These are phyloP conservation scores for Podaxis pistillaris DNA, from an alignment of 768 basidiomycete genomes.

Conservation along the genomic window DNA sequence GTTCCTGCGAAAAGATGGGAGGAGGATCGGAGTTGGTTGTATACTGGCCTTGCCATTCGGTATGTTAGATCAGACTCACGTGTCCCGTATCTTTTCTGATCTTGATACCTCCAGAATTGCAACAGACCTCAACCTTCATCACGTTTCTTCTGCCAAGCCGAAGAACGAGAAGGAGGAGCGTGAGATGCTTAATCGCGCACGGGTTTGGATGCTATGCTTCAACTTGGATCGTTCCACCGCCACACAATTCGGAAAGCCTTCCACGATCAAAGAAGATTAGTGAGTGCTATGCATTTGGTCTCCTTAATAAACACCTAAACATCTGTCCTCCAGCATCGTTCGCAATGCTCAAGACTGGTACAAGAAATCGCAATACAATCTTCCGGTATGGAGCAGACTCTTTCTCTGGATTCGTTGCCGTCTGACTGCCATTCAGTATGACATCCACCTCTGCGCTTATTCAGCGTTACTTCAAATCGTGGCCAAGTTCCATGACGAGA, in stretches of 20 bases:
- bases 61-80: conserved; percentile 22
- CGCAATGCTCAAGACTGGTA: conserved; percentile 77
- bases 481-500: conserved; percentile 71
- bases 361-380: conserved; percentile 61
- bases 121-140: conserved; percentile 85
- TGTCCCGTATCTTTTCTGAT: neutral
- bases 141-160: conserved; percentile 57
- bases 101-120: conserved; percentile 56
- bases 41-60: conserved; percentile 85
- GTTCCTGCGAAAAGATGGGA: conserved; percentile 85
- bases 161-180: conserved; percentile 74
- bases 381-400: conserved; percentile 39
- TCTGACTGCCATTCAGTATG: conserved; percentile 46
- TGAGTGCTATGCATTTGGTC: conserved; percentile 29
- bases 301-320: neutral
- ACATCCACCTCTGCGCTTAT: conserved; percentile 75
- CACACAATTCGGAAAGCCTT: conserved; percentile 88
- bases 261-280: conserved; percentile 85
- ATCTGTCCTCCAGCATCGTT: conserved; percentile 45
- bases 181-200: conserved; percentile 78
- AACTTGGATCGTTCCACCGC: conserved; percentile 86
- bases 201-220: conserved; percentile 92
- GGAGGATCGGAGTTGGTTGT: conserved; percentile 88
- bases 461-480: conserved; percentile 69
- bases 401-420: neutral